phyloP scores from a whole-genome alignment of 2,329 filamentous ascomycete genomes.

The Ceratocystis cacaofunesta region DNA sequence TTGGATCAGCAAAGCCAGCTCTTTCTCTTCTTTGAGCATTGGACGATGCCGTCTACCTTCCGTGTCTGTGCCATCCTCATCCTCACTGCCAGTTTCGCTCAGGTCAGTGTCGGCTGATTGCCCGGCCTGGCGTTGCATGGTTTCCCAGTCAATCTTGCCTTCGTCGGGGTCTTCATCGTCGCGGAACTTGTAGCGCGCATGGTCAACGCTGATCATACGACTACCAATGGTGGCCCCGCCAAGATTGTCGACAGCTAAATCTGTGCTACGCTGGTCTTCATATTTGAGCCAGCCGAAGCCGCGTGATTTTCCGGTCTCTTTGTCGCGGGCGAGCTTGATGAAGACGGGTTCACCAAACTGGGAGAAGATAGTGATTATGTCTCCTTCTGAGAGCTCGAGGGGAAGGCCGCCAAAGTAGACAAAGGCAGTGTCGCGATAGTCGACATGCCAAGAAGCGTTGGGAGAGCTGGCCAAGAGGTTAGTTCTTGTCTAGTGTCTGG shows the following conservation, averaged over 20 bases:
- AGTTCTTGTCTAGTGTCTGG: constrained; percentile 8
- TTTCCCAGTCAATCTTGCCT: constrained; percentile 43
- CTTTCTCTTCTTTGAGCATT: constrained; percentile 64
- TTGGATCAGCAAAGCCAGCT: constrained; percentile 57
- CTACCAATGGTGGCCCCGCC: constrained; percentile 74
- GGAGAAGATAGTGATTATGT: constrained; percentile 90
- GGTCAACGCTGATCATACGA: constrained; percentile 71
- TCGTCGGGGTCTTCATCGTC: constrained; percentile 59
- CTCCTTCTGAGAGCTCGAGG: constrained; percentile 86
- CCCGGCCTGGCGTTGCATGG: constrained; percentile 40
- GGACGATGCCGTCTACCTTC: constrained; percentile 36
- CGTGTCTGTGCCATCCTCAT: constrained; percentile 33
- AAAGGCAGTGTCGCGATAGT: constrained; percentile 95
- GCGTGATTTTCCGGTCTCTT: constrained; percentile 86
- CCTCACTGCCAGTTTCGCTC: constrained; percentile 21
- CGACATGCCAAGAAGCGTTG: constrained; percentile 87
- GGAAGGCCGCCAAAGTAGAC: constrained; percentile 91
- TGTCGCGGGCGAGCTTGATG: constrained; percentile 82
- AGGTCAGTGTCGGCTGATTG: constrained; percentile 31
- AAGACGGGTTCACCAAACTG: constrained; percentile 93
- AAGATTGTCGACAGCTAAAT: constrained; percentile 90
- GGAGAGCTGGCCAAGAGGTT: constrained; percentile 43
- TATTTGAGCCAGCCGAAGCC: constrained; percentile 97
- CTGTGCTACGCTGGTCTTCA: constrained; percentile 90
- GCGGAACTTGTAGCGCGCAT: constrained; percentile 76